Evolutionary conservation across 2,329 filamentous ascomycete species (phyloP), one percentile per base, ranked within the genome.

Genomic region (Pseudogymnoascus sp.): DNA sequence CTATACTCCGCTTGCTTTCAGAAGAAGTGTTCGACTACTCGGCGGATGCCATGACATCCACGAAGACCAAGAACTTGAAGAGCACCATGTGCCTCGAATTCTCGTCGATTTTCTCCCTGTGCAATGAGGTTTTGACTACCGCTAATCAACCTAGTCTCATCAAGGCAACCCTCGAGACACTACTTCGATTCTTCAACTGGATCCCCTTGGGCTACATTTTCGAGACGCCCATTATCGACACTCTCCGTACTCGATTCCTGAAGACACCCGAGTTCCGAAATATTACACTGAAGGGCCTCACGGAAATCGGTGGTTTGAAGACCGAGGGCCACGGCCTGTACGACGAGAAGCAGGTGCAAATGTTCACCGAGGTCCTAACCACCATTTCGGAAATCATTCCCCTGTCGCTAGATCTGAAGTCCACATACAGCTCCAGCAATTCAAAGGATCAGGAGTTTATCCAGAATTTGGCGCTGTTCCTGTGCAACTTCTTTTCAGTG

Each of bases 21-120:
- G 94, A 99, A 75, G 94, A 99, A 75, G 93, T 99, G 37, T 99
- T 99, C 72, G 94, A 99, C 78, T 99, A 95, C 76, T 99, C 94
- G 1, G 91, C 93, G 66, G 94, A 99, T 72, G 91, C 97, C 74
- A 97, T 99, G 93, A 99, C 94, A n/a, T 97, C 93, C 37, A 85
- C 89, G 63, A 99, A 99, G 81, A 96, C 92, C 40, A 87, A 92
- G 71, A 96, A 95, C 74, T 81, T 99, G 65, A 99, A 99, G 81
- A 93, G 92, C 68, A 96, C 91, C 67, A 99, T 99, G 94, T 97
- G 92, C 76, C 88, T 92, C 73, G 94, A 99, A 77, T 99, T 99
- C 75, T 97, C 95, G 1, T 90, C 92, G 62, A 99, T 99, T 72
- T 99, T 97, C 79, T 90, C 96, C 76, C 85, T 99, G 35, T 99